These are phyloP conservation scores for Breviolum minutum DNA, from an alignment of 73 alveolate species.

Conservation along the genomic window DNA sequence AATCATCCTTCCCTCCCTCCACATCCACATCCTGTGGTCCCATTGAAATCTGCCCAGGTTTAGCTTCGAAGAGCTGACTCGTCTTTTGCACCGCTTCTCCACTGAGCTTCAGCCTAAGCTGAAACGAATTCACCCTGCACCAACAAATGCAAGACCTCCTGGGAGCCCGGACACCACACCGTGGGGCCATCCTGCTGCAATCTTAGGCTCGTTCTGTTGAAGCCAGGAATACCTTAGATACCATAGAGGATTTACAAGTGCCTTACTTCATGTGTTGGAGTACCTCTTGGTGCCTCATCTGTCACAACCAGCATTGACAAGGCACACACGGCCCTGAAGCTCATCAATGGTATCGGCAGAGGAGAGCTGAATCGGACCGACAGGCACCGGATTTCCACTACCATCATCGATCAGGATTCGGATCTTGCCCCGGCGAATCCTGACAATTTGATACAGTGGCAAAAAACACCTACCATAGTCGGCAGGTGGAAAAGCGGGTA, in stretches of 20 bases:
- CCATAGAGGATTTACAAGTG: not conserved
- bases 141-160: not conserved
- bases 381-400: constrained; percentile 92
- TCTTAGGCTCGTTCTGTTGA: constrained; percentile 76
- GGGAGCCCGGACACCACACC: constrained; percentile 61
- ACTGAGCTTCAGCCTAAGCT: constrained; percentile 67
- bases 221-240: constrained; percentile 87
- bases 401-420: constrained; percentile 91
- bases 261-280: not conserved
- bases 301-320: not conserved
- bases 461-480: not conserved
- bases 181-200: constrained; percentile 85
- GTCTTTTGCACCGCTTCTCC: constrained; percentile 81
- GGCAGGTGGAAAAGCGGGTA: too few relatives aligned
- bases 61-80: constrained; percentile 73
- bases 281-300: not conserved
- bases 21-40: constrained; percentile 56
- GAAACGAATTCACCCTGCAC: not conserved
- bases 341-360: constrained; percentile 69
- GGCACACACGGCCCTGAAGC: constrained; percentile 81
- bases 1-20: too few relatives aligned
- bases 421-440: constrained; percentile 93
- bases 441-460: not conserved
- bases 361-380: constrained; percentile 77
- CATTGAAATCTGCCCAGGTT: constrained; percentile 94